Conservation (phyloP, 176 grass and related monocot genomes). For the Paspalum notatum region DNA sequence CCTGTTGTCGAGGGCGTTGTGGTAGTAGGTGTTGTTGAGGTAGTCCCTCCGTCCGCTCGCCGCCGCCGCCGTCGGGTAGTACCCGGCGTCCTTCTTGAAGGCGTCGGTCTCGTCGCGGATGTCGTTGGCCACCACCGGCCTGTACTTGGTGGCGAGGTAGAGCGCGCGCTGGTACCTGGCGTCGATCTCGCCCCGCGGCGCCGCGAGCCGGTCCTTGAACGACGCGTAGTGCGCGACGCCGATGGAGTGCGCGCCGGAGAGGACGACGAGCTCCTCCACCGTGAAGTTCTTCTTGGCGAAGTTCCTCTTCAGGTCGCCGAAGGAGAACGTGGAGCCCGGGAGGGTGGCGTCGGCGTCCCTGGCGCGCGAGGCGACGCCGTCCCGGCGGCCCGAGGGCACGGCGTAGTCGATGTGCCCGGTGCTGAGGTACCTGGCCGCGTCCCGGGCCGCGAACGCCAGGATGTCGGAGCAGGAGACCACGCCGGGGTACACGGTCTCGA, state of each 20-base stretch:
- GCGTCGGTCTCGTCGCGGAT: not conserved
- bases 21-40: slow-evolving; percentile 47
- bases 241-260: slow-evolving; percentile 62
- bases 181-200: not conserved
- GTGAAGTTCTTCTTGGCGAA: slow-evolving; percentile 18
- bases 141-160: not conserved
- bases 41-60: not conserved
- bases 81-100: not conserved
- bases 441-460: slow-evolving; percentile 37
- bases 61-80: not conserved
- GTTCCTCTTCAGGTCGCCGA: slow-evolving; percentile 15
- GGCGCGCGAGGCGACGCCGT: slow-evolving; percentile 43
- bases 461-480: slow-evolving; percentile 49
- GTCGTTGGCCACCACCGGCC: not conserved
- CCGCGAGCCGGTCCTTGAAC: slow-evolving; percentile 36
- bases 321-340: slow-evolving; percentile 9
- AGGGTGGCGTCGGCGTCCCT: slow-evolving; percentile 7
- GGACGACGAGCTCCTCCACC: slow-evolving; percentile 47
- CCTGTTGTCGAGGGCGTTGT: slow-evolving; percentile 16
- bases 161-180: not conserved
- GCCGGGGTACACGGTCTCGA: not conserved
- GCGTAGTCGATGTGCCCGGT: slow-evolving; percentile 25
- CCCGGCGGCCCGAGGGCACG: slow-evolving; percentile 37
- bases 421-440: slow-evolving; percentile 37
- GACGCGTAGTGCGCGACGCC: slow-evolving; percentile 46